Conservation (phyloP, 2,329 filamentous ascomycete genomes). For the Hypoxylon sp. region DNA sequence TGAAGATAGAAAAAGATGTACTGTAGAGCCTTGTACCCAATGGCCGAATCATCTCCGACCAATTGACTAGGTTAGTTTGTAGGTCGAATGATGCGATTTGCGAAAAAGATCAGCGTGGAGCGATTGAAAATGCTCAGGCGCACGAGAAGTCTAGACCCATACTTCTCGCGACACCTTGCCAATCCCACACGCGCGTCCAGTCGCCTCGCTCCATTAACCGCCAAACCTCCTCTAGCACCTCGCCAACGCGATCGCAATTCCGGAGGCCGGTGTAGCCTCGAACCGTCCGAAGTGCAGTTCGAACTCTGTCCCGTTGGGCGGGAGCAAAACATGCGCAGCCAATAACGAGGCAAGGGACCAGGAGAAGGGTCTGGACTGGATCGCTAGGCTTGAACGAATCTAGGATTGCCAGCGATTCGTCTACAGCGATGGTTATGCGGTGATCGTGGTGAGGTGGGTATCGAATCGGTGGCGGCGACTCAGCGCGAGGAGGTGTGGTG, state of each 20-base stretch:
- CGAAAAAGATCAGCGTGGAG: not conserved
- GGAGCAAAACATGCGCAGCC: slow-evolving; percentile 72
- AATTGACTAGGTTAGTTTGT: not conserved
- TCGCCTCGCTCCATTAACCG: slow-evolving; percentile 70
- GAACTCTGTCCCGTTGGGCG: slow-evolving; percentile 67
- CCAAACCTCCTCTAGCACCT: slow-evolving; percentile 73
- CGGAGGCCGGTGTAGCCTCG: slow-evolving; percentile 72
- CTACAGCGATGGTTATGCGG: slow-evolving; percentile 68
- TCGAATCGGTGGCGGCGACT: slow-evolving; percentile 63
- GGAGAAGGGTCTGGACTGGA: slow-evolving; percentile 70
- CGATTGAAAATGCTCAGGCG: slow-evolving; percentile 46
- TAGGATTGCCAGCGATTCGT: slow-evolving; percentile 69
- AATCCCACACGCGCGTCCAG: slow-evolving; percentile 74
- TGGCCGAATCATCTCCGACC: not conserved
- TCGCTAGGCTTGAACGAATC: slow-evolving; percentile 70
- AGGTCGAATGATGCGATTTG: slow-evolving; percentile 2
- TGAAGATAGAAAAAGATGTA: not conserved
- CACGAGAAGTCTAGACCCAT: slow-evolving; percentile 72
- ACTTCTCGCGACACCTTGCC: slow-evolving; percentile 69
- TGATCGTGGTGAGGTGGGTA: slow-evolving; percentile 65
- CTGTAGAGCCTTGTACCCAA: not conserved
- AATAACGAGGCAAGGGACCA: slow-evolving; percentile 73
- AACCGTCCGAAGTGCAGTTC: slow-evolving; percentile 64
- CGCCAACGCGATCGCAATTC: slow-evolving; percentile 68
- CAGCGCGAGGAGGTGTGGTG: slow-evolving; percentile 37